Evolutionary conservation across 2,329 filamentous ascomycete genomes (phyloP), one percentile per base, ranked within the genome.

Genomic region (Hypoxylon rubiginosum): DNA sequence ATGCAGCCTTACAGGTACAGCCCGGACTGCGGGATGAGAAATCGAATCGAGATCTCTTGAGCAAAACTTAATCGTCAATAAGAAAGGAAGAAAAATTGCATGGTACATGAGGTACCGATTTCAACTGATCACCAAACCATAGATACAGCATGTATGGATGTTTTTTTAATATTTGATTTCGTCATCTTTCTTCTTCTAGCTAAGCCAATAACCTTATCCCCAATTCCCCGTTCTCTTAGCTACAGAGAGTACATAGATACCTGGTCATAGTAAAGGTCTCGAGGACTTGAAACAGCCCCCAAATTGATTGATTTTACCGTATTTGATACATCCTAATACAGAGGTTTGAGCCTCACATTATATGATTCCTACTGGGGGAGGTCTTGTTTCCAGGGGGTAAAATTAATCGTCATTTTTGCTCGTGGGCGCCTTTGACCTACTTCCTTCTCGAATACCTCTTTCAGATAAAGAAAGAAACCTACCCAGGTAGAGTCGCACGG

Each of bases 221-320:
- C 19, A 26, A 63, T 58, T 63, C 52, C 36, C 60, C 60, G 43
- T 28, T 17, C 41, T 60, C 58, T 57, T 56, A 58, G 21, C 17
- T 43, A 19, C 7, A 19, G n/a, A 19, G 2, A n/a, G 6, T 36
- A 36, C 34, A 1, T 43, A 19, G n/a, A n/a, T 43, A 43, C 39
- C 36, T 41, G 5, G 11, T n/a, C n/a, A n/a, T n/a, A n/a, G n/a
- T 24, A 24, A 24, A 4, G 21, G 17, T 43, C 39, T 21, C 39
- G 8, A 43, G 7, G 2, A 57, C 56, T 62, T 64, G 58, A 69
- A 67, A 67, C 64, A 15, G 54, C 64, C 67, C 67, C 67, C 64
- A 67, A 69, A 62, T 60, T 62, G 61, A 30, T 21, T 17, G 26
- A 65, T 52, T 36, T 63, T 39, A 39, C 32, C 36, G 39, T 17